These are phyloP conservation scores for Gossypium trilobum DNA, from an alignment of 441 rosid genomes.

Conservation along the genomic window DNA sequence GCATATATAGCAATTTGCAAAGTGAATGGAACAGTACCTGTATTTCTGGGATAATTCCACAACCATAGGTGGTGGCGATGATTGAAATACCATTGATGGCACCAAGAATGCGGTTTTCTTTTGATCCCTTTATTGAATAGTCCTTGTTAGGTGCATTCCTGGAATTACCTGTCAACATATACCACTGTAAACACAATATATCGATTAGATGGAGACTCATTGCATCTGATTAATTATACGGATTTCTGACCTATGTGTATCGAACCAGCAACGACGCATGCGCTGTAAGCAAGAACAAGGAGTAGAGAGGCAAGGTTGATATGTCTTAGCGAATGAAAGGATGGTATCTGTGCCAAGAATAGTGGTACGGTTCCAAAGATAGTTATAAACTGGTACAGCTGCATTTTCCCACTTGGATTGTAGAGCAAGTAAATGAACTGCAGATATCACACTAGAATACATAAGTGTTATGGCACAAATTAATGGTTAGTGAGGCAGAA, in stretches of 20 bases:
- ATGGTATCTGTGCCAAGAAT: conserved; percentile 46
- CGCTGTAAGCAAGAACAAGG: conserved; percentile 40
- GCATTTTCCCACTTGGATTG: conserved; percentile 33
- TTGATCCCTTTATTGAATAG: conserved; percentile 30
- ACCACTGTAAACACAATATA: background rate
- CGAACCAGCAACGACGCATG: conserved; percentile 30
- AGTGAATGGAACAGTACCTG: conserved; percentile 27
- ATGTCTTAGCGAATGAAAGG: conserved; percentile 52
- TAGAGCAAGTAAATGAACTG: conserved; percentile 43
- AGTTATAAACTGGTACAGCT: conserved; percentile 39
- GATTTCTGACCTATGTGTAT: conserved; percentile 29
- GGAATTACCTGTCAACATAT: conserved; percentile 30
- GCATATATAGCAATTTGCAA: background rate
- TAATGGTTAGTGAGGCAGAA: background rate
- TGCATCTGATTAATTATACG: background rate
- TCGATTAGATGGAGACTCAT: background rate
- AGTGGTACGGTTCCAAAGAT: conserved; percentile 30
- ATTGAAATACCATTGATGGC: conserved; percentile 45
- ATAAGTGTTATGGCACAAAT: background rate
- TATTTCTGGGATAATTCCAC: conserved; percentile 57
- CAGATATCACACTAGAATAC: background rate
- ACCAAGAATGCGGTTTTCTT: conserved; percentile 22
- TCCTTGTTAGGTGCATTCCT: conserved; percentile 32
- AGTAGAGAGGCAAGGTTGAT: conserved; percentile 43
- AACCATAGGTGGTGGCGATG: conserved; percentile 36